Evolutionary conservation across 768 basidiomycete genomes (phyloP).

Genomic region (Boletus insuetus): DNA sequence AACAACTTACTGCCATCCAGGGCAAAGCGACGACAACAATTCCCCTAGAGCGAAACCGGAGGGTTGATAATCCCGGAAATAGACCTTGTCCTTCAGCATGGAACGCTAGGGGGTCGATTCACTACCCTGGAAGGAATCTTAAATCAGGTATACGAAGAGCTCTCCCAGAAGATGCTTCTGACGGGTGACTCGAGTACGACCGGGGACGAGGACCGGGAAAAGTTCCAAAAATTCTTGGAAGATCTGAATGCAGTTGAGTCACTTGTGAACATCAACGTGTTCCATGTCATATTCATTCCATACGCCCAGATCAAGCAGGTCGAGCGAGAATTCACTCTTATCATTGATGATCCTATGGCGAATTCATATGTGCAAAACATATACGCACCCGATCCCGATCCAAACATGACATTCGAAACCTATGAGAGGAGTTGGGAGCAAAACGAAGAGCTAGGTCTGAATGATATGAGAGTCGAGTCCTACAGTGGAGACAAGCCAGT

Average conservation of each 20-base stretch:
- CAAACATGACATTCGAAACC: conserved; percentile 79
- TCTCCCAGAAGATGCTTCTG: conserved; percentile 82
- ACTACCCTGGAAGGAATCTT: conserved; percentile 96
- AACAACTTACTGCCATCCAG: not conserved
- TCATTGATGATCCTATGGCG: conserved; percentile 92
- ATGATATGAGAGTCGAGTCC: conserved; percentile 79
- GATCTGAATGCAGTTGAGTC: conserved; percentile 67
- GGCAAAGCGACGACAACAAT: not conserved
- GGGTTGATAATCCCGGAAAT: conserved; percentile 92
- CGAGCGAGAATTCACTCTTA: conserved; percentile 80
- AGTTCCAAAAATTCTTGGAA: conserved; percentile 76
- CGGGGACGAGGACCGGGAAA: conserved; percentile 42
- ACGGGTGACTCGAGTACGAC: conserved; percentile 58
- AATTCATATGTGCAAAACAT: conserved; percentile 96
- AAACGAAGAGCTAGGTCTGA: conserved; percentile 92
- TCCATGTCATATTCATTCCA: not conserved
- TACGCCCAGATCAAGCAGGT: conserved; percentile 67
- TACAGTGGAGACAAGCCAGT: conserved; percentile 18
- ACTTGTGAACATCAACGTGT: not conserved
- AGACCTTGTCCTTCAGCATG: conserved; percentile 85
- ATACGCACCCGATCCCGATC: conserved; percentile 97
- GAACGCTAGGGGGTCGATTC: conserved; percentile 95
- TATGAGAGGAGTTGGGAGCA: conserved; percentile 89
- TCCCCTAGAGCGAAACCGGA: conserved; percentile 81
- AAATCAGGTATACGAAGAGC: conserved; percentile 91